Conservation (phyloP, 139 green algal species). For the Spirogloea muscicola region DNA sequence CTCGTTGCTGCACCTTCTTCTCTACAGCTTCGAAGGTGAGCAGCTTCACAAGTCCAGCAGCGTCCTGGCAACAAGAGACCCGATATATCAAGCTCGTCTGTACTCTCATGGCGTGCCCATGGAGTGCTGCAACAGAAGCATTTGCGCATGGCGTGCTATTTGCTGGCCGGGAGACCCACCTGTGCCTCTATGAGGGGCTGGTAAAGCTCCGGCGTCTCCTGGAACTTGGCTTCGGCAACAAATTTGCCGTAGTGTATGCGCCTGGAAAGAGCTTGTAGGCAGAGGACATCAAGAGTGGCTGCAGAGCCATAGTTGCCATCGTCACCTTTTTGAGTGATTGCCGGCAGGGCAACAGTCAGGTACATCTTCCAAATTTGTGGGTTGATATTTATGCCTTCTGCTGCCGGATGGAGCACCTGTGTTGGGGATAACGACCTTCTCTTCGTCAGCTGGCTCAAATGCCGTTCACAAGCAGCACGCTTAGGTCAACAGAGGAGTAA, state of each 20-base stretch:
- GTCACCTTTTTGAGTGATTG: conserved; percentile 67
- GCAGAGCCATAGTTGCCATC: conserved; percentile 93
- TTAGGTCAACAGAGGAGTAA: too few species aligned
- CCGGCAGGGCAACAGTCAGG: conserved; percentile 58
- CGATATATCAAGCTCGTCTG: too few species aligned
- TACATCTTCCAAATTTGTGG: conserved; percentile 79
- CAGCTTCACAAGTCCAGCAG: conserved; percentile 77
- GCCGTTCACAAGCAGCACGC: too few species aligned
- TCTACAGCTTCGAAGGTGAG: conserved; percentile 83
- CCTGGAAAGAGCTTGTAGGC: conserved; percentile 86
- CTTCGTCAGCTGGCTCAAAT: too few species aligned
- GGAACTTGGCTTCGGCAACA: conserved; percentile 98
- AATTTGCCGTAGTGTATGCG: conserved; percentile 98
- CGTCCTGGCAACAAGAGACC: too few species aligned
- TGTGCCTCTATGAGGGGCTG: conserved; percentile 54
- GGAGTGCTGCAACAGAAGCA: too few species aligned
- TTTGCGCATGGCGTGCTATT: too few species aligned
- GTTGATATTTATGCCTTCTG: conserved; percentile 87
- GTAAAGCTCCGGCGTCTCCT: conserved; percentile 74
- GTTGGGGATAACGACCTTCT: too few species aligned
- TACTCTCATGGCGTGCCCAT: too few species aligned
- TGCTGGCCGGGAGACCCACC: too few species aligned
- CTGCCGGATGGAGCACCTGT: conserved; percentile 60
- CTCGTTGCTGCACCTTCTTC: conserved; percentile 77
- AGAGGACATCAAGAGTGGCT: conserved; percentile 71